Base-by-base conservation (phyloP, 331 rosid genomes). In the Dryas integrifolia region DNA sequence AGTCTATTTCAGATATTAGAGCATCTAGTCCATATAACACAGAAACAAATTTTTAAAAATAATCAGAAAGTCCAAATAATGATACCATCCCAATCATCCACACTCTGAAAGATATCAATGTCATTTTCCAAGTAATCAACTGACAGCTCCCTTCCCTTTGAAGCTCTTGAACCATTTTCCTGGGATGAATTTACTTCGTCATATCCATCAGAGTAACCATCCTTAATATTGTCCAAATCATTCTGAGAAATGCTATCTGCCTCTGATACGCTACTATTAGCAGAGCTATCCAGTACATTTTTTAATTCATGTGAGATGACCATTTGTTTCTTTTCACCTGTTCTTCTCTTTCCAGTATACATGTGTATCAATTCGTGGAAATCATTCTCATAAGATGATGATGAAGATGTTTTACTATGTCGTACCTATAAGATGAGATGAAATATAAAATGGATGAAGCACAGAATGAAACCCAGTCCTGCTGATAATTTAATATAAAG, bases 111-210 rank as follows among this genome's bases (percentile, higher is more conserved):
- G 79, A 76, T 70, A 63, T 90, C 98, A 65, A 78, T 59, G 48
- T 90, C 98, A 73, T 90, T 85, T 82, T 93, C 98, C 83, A 90
- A 83, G 81, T 90, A 92, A 47, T 90, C 96, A 61, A 87, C 74
- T 12, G 98, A 87, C 88, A 90, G 69, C 76, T 85, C 84, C 74
- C 77, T 87, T 79, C 84, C 87, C 67, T 78, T 73, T 48, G 79
- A 66, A 86, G 85, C 18, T 48, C 16, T 71, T 30, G 70, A 63
- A 52, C 60, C 80, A 48, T 72, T 62, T 63, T 72, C 57, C 65
- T 88, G 76, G 26, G 50, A 61, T 71, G 90, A 78, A 77, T 64
- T 58, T 58, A 21, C 65, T 73, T 45, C 82, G 21, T 18, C 75
- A 67, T 77, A 83, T 67, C 49, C 58, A 12, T 79, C 89, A 70